Evolutionary conservation across 108 stramenopile genomes (phyloP).

Genomic region (Skeletonema potamos): DNA sequence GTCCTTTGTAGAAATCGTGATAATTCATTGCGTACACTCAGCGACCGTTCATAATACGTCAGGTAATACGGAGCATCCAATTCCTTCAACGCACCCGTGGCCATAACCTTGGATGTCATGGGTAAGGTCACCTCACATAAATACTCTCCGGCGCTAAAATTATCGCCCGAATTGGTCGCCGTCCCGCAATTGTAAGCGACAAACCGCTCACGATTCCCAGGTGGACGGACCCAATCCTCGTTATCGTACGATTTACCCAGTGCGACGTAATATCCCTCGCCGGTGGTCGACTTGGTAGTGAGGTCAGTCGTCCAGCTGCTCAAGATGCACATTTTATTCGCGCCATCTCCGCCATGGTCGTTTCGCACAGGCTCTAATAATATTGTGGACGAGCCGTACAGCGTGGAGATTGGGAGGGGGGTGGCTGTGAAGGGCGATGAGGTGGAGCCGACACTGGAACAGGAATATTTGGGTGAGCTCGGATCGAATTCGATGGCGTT

Average conservation of each 20-base stretch:
- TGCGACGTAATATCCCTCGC: slow-evolving; percentile 14
- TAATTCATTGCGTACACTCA: slow-evolving; percentile 25
- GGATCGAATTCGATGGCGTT: slow-evolving; percentile 3
- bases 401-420: slow-evolving; percentile 11
- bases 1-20: slow-evolving; percentile 56
- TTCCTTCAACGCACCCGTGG: neutral
- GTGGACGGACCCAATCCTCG: slow-evolving; percentile 26
- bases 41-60: slow-evolving; percentile 13
- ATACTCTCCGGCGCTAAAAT: slow-evolving; percentile 27
- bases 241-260: slow-evolving; percentile 1
- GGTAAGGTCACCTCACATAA: slow-evolving; percentile 38
- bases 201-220: slow-evolving; percentile 1
- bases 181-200: slow-evolving; percentile 14
- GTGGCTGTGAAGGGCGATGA: slow-evolving; percentile 17
- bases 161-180: slow-evolving; percentile 29
- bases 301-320: slow-evolving; percentile 11
- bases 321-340: slow-evolving; percentile 30
- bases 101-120: slow-evolving; percentile 1
- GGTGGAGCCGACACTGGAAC: slow-evolving; percentile 10
- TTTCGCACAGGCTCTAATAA: slow-evolving; percentile 10
- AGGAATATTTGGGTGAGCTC: slow-evolving; percentile 7
- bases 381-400: slow-evolving; percentile 10
- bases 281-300: neutral
- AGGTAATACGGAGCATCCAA: slow-evolving; percentile 25
- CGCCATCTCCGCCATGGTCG: neutral